phyloP scores from a whole-genome alignment of 768 basidiomycete species.

The Pleurotus giganteus region DNA sequence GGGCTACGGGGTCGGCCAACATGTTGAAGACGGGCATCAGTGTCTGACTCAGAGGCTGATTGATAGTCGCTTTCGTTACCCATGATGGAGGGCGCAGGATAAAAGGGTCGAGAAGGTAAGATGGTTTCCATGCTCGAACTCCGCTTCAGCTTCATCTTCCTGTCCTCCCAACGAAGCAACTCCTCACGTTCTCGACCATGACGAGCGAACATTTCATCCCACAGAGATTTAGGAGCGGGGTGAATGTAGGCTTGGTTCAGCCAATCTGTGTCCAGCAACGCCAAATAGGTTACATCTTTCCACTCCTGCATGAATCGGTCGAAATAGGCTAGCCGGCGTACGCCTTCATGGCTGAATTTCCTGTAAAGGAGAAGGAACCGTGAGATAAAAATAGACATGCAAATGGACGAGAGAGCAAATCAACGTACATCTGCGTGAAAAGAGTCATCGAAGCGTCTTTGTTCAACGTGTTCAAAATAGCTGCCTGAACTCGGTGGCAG shows the following conservation, averaged over 20 bases:
- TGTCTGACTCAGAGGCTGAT: background rate
- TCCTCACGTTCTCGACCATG: slow-evolving; percentile 59
- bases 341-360: slow-evolving; percentile 65
- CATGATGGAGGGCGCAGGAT: background rate
- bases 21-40: too few species aligned
- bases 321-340: slow-evolving; percentile 51
- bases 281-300: slow-evolving; percentile 62
- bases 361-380: slow-evolving; percentile 22
- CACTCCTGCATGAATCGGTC: slow-evolving; percentile 42
- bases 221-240: slow-evolving; percentile 39
- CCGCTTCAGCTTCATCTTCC: slow-evolving; percentile 23
- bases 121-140: slow-evolving; percentile 44
- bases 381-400: background rate
- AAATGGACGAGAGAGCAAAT: background rate
- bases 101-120: slow-evolving; percentile 13
- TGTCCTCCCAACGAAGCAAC: slow-evolving; percentile 50
- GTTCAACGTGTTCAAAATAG: slow-evolving; percentile 41
- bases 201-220: slow-evolving; percentile 62
- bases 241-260: slow-evolving; percentile 28
- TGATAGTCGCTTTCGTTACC: slow-evolving; percentile 2
- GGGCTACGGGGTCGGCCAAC: too few species aligned
- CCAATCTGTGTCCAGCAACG: slow-evolving; percentile 65
- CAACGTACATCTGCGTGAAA: slow-evolving; percentile 43
- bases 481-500: slow-evolving; percentile 53
- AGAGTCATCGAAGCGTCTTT: slow-evolving; percentile 44